Evolutionary conservation across 768 basidiomycete genomes (phyloP), one percentile per base, ranked within the genome.

Genomic region (Mycena galericulata): DNA sequence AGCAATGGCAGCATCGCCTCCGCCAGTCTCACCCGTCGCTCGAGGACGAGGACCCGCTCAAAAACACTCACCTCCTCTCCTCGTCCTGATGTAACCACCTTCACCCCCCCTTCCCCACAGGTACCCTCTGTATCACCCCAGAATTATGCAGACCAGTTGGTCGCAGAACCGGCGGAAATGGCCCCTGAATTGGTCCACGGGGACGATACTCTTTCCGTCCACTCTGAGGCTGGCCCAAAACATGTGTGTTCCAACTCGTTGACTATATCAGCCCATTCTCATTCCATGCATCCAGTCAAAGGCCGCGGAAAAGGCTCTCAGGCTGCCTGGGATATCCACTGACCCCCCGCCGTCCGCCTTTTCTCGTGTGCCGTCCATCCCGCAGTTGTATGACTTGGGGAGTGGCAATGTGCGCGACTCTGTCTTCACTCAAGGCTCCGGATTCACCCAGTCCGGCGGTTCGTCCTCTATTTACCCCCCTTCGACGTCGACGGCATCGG

Each of bases 391-490:
- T 61, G 71, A 71, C 43, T 67, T 82, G 24, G 72, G 76, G 18
- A 40, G 32, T 20, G 38, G 32, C 54, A 84, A 86, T 69, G 78
- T 79, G 34, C 87, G 89, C 65, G 89, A 89, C 76, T 90, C 87
- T 18, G 75, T 90, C 20, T 20, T 63, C 11, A 69, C 77, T 53
- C 82, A 86, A 58, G 84, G 85, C 72, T 89, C 88, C 27, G 55
- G 86, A 10, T 81, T 88, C 36, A 92, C 91, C 4, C 87, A 88
- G 65, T 92, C 92, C 3, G 86, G 84, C 12, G 84, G 85, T n/a
- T 89, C 91, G 18, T 93, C 93, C 6, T 94, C 94, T 18, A 79
- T 93, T 24, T 95, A 94, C 75, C 93, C 94, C 58, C 83, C 87
- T 51, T 92, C 92, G 45, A 89, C 90, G 7, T 89, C 89, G 9